Evolutionary conservation across 306 rosid species (phyloP).

Genomic region (Erythrophleum fordii): DNA sequence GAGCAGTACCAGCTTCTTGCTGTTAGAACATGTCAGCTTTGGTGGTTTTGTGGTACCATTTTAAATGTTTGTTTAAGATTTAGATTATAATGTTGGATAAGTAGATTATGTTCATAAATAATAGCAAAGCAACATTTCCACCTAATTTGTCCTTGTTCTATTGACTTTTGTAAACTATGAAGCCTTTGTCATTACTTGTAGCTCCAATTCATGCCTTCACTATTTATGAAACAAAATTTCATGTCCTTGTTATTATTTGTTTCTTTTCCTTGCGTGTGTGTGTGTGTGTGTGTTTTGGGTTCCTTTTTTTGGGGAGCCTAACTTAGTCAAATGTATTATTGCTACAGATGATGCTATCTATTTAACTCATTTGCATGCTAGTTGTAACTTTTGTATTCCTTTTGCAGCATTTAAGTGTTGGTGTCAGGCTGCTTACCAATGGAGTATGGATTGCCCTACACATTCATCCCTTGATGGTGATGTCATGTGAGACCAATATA

Average conservation of each 20-base stretch:
- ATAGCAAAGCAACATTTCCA: not conserved
- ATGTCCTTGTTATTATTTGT: not conserved
- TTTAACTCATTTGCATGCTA: slow-evolving; percentile 29
- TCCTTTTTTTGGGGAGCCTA: not conserved
- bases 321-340: not conserved
- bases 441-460: slow-evolving; percentile 71
- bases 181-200: not conserved
- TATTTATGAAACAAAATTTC: not conserved
- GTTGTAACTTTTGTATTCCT: slow-evolving; percentile 33
- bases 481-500: slow-evolving; percentile 82
- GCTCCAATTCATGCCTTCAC: not conserved
- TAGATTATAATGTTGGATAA: not conserved
- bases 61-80: not conserved
- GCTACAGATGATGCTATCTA: slow-evolving; percentile 4
- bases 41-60: not conserved
- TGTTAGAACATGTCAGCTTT: not conserved
- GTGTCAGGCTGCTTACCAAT: slow-evolving; percentile 97
- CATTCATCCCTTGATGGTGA: slow-evolving; percentile 70
- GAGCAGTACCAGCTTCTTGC: not conserved
- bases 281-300: not conserved
- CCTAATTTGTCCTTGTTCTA: not conserved
- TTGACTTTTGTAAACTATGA: not conserved
- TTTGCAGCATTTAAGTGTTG: slow-evolving; percentile 95
- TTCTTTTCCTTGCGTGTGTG: not conserved
- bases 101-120: not conserved